Conservation (phyloP, 1,284 basidiomycete species). For the Leccinum brunneo-olivaceum region DNA sequence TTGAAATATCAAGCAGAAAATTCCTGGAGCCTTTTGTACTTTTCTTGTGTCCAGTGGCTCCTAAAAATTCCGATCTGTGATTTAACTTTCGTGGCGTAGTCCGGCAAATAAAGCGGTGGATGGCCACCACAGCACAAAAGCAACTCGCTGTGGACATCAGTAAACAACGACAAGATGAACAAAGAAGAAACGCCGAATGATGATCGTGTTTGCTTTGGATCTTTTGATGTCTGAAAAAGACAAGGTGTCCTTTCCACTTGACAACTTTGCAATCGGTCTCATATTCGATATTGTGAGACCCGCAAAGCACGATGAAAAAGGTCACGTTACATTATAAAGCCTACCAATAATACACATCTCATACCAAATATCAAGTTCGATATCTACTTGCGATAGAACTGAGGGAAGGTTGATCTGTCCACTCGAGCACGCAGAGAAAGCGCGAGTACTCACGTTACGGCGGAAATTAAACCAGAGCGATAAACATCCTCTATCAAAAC, state of each 20-base stretch:
- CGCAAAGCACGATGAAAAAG: conserved; percentile 6
- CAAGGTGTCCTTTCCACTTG: conserved; percentile 1
- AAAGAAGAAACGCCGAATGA: conserved; percentile 17
- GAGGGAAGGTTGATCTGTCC: conserved; percentile 11
- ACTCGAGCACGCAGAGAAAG: conserved; percentile 8
- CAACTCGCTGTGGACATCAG: conserved; percentile 8
- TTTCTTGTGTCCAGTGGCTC: conserved; percentile 4
- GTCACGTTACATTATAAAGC: conserved; percentile 24
- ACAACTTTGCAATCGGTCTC: conserved; percentile 4
- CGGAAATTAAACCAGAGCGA: conserved; percentile 87
- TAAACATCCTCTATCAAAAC: conserved; percentile 79
- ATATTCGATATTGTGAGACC: conserved; percentile 13
- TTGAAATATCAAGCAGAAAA: neutral
- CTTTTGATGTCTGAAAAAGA: conserved; percentile 13
- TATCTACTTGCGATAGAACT: conserved; percentile 68
- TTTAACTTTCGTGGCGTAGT: conserved; percentile 18
- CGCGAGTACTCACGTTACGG: conserved; percentile 59
- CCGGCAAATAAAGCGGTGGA: conserved; percentile 20
- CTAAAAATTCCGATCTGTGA: conserved; percentile 4
- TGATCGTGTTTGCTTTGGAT: conserved; percentile 5
- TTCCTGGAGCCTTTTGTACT: conserved; percentile 20
- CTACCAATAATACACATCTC: conserved; percentile 14
- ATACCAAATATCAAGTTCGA: conserved; percentile 8
- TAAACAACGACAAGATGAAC: conserved; percentile 14
- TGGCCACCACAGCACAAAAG: conserved; percentile 12